Evolutionary conservation across 1,284 basidiomycete species (phyloP).

Genomic region (Cryptococcus jaspeensis): DNA sequence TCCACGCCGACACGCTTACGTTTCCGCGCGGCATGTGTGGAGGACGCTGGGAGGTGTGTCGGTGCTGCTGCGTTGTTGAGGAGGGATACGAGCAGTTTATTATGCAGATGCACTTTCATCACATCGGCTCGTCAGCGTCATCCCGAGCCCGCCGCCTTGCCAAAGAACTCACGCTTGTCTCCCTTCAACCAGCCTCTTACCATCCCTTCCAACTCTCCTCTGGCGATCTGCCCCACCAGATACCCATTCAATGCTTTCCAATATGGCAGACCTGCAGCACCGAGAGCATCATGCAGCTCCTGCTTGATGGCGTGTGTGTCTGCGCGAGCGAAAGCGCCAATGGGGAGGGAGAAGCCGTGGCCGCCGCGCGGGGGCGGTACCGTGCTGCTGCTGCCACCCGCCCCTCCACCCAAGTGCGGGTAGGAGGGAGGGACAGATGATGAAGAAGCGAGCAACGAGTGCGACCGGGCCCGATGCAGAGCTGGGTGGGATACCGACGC

Average conservation of each 20-base stretch:
- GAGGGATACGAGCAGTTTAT: constrained; percentile 44
- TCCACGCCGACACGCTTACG: constrained; percentile 32
- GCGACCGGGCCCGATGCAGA: too few relatives aligned
- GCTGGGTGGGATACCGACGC: too few relatives aligned
- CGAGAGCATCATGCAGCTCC: constrained; percentile 71
- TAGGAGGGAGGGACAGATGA: too few relatives aligned
- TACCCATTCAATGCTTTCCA: constrained; percentile 50
- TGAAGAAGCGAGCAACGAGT: too few relatives aligned
- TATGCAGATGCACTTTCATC: constrained; percentile 44
- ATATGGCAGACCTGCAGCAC: constrained; percentile 63
- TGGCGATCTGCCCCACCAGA: constrained; percentile 44
- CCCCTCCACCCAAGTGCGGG: too few relatives aligned
- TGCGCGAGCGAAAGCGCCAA: constrained; percentile 21
- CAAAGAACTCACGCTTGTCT: constrained; percentile 42
- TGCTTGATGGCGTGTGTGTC: constrained; percentile 62
- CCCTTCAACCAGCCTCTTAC: constrained; percentile 44
- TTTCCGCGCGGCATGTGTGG: constrained; percentile 23
- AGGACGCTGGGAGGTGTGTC: constrained; percentile 22
- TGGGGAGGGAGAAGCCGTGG: too few relatives aligned
- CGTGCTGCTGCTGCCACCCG: too few relatives aligned
- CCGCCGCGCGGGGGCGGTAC: too few relatives aligned
- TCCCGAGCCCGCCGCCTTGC: neutral
- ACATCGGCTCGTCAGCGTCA: neutral
- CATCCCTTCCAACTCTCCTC: constrained; percentile 42
- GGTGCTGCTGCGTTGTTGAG: constrained; percentile 46